Evolutionary conservation across 2,329 filamentous ascomycete species (phyloP), one percentile per base, ranked within the genome.

Genomic region (Arthrobotrys iridis): DNA sequence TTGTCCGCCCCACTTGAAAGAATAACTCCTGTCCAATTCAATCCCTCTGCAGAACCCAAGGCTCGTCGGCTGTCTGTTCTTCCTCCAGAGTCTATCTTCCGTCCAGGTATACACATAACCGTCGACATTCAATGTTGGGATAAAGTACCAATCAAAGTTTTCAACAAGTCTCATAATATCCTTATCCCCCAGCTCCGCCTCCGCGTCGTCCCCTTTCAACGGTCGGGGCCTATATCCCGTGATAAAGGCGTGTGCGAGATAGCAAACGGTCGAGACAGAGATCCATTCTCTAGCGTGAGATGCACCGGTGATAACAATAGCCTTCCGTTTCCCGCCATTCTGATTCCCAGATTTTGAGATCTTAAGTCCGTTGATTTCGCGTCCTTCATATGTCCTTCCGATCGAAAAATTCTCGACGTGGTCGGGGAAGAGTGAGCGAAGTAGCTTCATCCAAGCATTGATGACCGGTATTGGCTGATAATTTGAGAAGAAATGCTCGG

Each of bases 251-350:
- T 95, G 97, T 7, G 94, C 93, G 28, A 97, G 84, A 79, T 96
- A 98, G 79, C 91, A 96, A 60, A 96, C 92, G 0, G 93, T 96
- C 79, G 90, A 95, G 0, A 91, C 93, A 50, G 93, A 92, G 78
- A 99, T 96, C 95, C 95, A 99, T 84, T 99, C 95, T 37, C 95
- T 88, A 2, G 93, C 94, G 82, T 98, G 95, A n/a, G 91, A 86
- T 55, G 94, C 94, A 63, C 93, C 95, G 2, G 89, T 89, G 18
- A 99, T 85, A 58, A 97, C 84, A 67, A 97, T 88, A 0, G 92
- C 94, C 81, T 92, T 92, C 57, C 77, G 70, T 58, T 77, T 78
- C 2, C 52, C 57, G 3, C 4, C 18, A 91, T 88, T 3, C 84
- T 85, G 10, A 80, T 79, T 2, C 82, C 80, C 1, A 4, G 40